Percentiles rank a stretch among this genome's conserved stretches.
Evolutionary conservation across 192 early-diverging fungal genomes (phyloP).

Genomic region (Backusella australiensis): DNA sequence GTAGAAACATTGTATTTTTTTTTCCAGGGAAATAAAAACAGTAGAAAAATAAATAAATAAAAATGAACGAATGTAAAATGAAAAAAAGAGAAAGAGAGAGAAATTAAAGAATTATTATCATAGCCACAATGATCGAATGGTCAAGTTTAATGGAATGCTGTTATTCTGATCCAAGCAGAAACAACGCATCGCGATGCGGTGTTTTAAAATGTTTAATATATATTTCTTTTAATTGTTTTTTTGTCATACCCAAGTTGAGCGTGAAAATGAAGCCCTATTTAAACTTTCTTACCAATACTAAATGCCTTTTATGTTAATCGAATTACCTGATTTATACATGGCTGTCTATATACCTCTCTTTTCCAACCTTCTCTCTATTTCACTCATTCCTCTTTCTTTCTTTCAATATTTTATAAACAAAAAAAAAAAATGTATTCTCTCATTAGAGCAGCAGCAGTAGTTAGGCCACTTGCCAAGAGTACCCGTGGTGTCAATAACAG

Average conservation of each 20-base stretch:
- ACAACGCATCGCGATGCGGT: not conserved
- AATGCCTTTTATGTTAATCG: slow-evolving; percentile 4
- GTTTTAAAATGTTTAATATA: not conserved
- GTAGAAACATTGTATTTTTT: not conserved
- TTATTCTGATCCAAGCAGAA: not conserved
- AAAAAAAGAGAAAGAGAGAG: not conserved
- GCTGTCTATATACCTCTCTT: not conserved
- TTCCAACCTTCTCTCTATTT: not conserved
- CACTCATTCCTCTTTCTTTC: not conserved
- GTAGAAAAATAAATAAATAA: not conserved
- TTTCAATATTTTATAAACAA: not conserved
- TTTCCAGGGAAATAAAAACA: not conserved
- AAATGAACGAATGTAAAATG: not conserved
- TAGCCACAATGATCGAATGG: not conserved
- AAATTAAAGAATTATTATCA: not conserved
- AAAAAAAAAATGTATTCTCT: not conserved
- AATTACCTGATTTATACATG: not conserved
- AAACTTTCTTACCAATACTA: slow-evolving; percentile 4
- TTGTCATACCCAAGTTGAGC: not conserved
- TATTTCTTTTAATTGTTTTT: not conserved
- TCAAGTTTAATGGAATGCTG: not conserved
- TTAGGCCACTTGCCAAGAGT: not conserved
- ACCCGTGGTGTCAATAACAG: not conserved
- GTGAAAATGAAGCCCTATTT: not conserved
- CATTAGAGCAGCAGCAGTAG: not conserved